Base-by-base conservation (phyloP, 768 basidiomycete genomes). In the Tulasnella sp. region DNA sequence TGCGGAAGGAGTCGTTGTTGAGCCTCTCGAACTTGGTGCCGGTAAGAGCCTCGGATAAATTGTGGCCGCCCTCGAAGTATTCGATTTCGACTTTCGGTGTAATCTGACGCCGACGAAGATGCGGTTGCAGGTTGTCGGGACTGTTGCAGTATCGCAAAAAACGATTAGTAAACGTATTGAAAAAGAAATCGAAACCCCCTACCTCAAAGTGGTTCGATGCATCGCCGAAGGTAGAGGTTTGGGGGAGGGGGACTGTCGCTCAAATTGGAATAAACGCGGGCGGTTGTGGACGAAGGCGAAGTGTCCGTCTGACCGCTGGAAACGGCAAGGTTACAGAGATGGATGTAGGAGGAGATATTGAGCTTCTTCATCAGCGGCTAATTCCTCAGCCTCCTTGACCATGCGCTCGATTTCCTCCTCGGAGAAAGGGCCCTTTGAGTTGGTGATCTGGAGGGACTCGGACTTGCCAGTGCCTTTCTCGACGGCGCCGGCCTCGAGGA, bases 1-100 rank as follows among this genome's bases (percentile, higher is more conserved):
- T 97, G 82, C 97, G 89, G 93, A 99, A 99, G 72, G 98, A 90
- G 81, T 99, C 97, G 86, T 97, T 92, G 90, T 97, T 97, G 79
- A 98, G 88, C 84, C 98, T 98, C 85, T 97, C 98, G 86, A 97
- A 97, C 39, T 39, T 39, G 39, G 39, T 12, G 74, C 97, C 91
- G 72, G 97, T 99, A 40, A 99, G 89, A 8, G 93, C 94, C 88
- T 98, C 97, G 39, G 94, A 93, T 81, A 98, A 94, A 86, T 99
- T 97, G 80, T 97, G 96, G 79, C 97, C 97, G 80, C 91, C 89
- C 84, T 96, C 96, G 84, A 99, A 98, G 38, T 89, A 89, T 85
- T 99, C 97, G 78, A 99, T 40, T 40, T 40, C 39, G 12, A 40
- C 6, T 12, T 40, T 40, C n/a, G 39, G 39, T 12, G 12, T 40